Evolutionary conservation across 306 rosid genomes (phyloP).

Genomic region (Casuarina glauca): DNA sequence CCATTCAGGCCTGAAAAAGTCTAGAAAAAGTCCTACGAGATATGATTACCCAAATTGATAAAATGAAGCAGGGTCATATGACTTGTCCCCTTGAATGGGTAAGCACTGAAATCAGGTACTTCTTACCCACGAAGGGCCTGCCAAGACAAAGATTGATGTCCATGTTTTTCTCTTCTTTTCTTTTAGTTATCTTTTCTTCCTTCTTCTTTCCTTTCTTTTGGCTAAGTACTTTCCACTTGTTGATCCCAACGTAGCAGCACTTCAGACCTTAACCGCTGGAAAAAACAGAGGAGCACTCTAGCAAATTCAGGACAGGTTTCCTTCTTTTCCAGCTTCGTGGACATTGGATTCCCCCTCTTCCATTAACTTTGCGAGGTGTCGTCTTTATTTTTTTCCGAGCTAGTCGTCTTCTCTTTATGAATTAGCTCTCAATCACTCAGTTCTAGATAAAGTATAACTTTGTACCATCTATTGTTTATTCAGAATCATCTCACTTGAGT

Average conservation of each 20-base stretch:
- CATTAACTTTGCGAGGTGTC: background rate
- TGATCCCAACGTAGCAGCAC: background rate
- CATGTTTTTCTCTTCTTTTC: too few relatives aligned
- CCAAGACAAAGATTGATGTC: too few relatives aligned
- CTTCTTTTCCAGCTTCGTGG: background rate
- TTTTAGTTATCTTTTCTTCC: too few relatives aligned
- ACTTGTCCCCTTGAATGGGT: background rate
- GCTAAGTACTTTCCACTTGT: background rate
- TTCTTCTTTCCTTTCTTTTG: background rate
- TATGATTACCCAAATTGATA: background rate
- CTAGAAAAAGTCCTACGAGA: background rate
- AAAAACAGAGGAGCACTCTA: background rate
- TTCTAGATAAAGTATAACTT: background rate
- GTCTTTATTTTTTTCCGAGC: background rate
- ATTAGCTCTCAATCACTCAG: background rate
- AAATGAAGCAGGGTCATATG: background rate
- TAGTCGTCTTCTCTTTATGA: too few relatives aligned
- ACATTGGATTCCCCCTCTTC: constrained; percentile 28
- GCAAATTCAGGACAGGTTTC: background rate
- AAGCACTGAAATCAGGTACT: background rate
- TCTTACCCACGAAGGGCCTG: background rate
- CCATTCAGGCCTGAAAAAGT: background rate
- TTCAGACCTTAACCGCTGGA: background rate
- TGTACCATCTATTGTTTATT: background rate
- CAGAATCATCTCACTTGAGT: constrained; percentile 28